phyloP scores from a whole-genome alignment of 495 filamentous ascomycete genomes.

The Tuber umbilicatum region DNA sequence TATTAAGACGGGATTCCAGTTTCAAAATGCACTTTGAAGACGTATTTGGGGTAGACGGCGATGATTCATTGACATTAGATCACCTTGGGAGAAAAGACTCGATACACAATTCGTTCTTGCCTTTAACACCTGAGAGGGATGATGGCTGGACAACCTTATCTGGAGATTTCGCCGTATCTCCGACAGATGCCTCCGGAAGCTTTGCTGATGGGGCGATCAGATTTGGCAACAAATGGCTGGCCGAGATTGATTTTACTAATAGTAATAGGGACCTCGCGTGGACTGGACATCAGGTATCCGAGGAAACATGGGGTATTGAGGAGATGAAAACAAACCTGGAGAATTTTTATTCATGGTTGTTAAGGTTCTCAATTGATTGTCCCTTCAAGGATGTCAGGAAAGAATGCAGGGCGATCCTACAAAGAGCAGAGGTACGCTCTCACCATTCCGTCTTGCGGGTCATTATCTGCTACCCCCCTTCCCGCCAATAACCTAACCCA shows the following conservation, averaged over 20 bases:
- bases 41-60: constrained; percentile 30
- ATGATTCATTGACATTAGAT: constrained; percentile 25
- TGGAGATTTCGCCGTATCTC: constrained; percentile 27
- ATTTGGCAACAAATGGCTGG: constrained; percentile 31
- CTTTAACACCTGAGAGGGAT: constrained; percentile 31
- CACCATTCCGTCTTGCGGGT: neutral
- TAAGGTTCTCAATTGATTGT: constrained; percentile 35
- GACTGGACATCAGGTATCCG: constrained; percentile 31
- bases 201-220: constrained; percentile 27
- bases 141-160: constrained; percentile 29
- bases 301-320: constrained; percentile 29
- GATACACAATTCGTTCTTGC: constrained; percentile 22
- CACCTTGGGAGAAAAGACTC: neutral
- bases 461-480: neutral
- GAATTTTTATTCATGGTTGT: constrained; percentile 32
- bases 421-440: constrained; percentile 30
- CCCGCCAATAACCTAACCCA: neutral
- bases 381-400: constrained; percentile 37
- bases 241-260: constrained; percentile 21
- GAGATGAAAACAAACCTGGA: constrained; percentile 33
- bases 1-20: constrained; percentile 33
- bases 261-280: constrained; percentile 30
- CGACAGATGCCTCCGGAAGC: constrained; percentile 21
- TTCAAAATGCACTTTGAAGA: constrained; percentile 39
- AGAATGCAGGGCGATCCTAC: constrained; percentile 33